Evolutionary conservation across 129 eudicot genomes (phyloP), one percentile per base, ranked within the genome.

Genomic region (Kitagawia praeruptora): DNA sequence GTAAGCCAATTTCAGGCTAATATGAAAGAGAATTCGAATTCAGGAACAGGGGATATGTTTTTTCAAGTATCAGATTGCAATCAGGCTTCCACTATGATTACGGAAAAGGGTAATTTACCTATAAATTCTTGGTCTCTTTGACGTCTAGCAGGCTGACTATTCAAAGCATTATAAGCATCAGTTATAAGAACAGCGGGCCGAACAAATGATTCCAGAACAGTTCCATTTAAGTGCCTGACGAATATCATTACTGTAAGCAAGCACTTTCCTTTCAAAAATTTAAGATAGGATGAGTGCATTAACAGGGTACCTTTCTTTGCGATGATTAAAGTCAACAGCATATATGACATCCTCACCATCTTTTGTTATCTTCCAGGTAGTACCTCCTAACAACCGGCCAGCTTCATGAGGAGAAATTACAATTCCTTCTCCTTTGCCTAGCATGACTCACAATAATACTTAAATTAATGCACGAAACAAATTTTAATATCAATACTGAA

Each of bases 341-440:
- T 94, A 94, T 67, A 94, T 88, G 74, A 94, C 92, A 82, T 94
- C 98, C 83, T 94, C 98, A n/a, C 98, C 98, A 81, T 92, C 98
- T 83, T 94, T 94, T 51, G 98, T 91, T 79, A 94, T 86, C 81
- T 90, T 94, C 98, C 98, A 94, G 49, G 90, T 85, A 19, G 98
- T 92, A 45, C 98, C 98, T 81, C 98, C 98, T 85, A 94, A 82
- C 34, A 94, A 84, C 82, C 92, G 98, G 80, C 98, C 98, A 77
- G 97, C 97, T 51, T 89, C 96, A 81, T 89, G 97, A 73, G 98
- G 98, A 75, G 98, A 97, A 86, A 94, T 94, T 66, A 94, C 98
- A 27, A 94, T 92, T 67, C 98, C 98, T 85, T 94, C 98, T 76
- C 98, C 98, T 86, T 94, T 94, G 72, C 93, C 98, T 94, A 80